Conservation (phyloP, 331 rosid genomes). For the Spiraea crenata region DNA sequence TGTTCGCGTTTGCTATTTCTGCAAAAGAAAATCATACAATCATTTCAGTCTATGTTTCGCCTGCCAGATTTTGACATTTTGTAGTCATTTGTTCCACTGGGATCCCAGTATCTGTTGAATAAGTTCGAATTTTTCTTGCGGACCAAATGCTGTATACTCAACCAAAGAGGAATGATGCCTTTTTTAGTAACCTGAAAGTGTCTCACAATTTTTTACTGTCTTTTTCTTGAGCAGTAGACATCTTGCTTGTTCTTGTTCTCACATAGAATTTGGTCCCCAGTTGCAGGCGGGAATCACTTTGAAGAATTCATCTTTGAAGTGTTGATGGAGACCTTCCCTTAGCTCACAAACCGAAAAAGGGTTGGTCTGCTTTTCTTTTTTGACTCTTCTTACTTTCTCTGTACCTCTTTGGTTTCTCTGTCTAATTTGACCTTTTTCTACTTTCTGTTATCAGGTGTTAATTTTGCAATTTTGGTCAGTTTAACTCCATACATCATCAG, state of each 20-base stretch:
- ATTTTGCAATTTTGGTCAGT: conserved; percentile 46
- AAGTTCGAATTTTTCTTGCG: conserved; percentile 2
- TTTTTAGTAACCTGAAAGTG: conserved; percentile 32
- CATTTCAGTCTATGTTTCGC: background rate
- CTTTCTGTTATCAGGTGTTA: conserved; percentile 58
- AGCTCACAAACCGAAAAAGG: conserved; percentile 95
- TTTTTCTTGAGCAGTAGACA: conserved; percentile 37
- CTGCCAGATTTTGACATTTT: background rate
- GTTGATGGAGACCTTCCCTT: conserved; percentile 79
- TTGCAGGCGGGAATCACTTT: conserved; percentile 63
- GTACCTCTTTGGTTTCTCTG: conserved; percentile 49
- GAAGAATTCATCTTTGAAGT: conserved; percentile 46
- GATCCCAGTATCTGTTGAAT: background rate
- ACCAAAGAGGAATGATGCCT: conserved; percentile 9
- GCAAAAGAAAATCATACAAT: background rate
- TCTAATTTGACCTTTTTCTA: conserved; percentile 48
- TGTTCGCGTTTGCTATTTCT: background rate
- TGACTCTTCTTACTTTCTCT: conserved; percentile 53
- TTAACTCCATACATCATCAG: conserved; percentile 45
- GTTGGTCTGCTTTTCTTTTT: conserved; percentile 37
- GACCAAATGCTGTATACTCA: background rate
- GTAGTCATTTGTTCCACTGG: background rate
- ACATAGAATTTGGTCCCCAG: conserved; percentile 72
- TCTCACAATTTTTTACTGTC: conserved; percentile 21
- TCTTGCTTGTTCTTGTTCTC: conserved; percentile 39